Evolutionary conservation across 805 yeast genomes (phyloP).

Genomic region (Starmerella floris): DNA sequence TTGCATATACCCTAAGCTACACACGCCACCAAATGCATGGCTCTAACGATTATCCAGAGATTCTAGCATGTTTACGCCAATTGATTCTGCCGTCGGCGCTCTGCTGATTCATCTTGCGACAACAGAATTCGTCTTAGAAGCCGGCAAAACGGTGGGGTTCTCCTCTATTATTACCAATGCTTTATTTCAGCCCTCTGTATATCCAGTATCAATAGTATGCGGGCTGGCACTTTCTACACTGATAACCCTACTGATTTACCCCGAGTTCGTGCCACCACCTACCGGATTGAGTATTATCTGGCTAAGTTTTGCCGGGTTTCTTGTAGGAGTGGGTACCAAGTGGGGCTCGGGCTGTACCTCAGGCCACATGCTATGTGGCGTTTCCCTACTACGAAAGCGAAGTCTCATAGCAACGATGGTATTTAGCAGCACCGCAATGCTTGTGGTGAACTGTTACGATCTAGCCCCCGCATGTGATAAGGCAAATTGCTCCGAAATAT

Average conservation of each 20-base stretch:
- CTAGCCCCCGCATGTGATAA: slow-evolving; percentile 8
- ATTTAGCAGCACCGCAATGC: slow-evolving; percentile 30
- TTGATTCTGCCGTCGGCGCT: slow-evolving; percentile 37
- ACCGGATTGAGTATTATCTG: slow-evolving; percentile 2
- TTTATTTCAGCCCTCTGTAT: slow-evolving; percentile 21
- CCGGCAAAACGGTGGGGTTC: slow-evolving; percentile 37
- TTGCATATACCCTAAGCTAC: too few relatives aligned
- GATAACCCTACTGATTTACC: slow-evolving; percentile 8
- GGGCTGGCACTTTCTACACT: slow-evolving; percentile 30
- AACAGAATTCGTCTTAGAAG: slow-evolving; percentile 30
- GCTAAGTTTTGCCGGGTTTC: slow-evolving; percentile 28
- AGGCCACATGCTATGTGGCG: slow-evolving; percentile 41
- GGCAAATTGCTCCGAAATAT: background rate
- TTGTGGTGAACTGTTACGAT: slow-evolving; percentile 4
- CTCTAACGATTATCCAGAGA: too few relatives aligned
- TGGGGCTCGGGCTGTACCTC: slow-evolving; percentile 42
- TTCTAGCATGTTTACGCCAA: slow-evolving; percentile 37
- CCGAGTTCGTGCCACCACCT: slow-evolving; percentile 7
- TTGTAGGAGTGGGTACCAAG: slow-evolving; percentile 39
- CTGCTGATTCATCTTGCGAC: slow-evolving; percentile 36
- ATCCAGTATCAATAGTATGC: slow-evolving; percentile 26
- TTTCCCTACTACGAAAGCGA: slow-evolving; percentile 35
- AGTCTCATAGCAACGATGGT: slow-evolving; percentile 35
- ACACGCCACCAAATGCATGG: too few relatives aligned
- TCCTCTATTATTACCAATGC: slow-evolving; percentile 33